These are phyloP conservation scores for Huntiella decipiens DNA, from an alignment of 2,329 filamentous ascomycete genomes.

Conservation along the genomic window DNA sequence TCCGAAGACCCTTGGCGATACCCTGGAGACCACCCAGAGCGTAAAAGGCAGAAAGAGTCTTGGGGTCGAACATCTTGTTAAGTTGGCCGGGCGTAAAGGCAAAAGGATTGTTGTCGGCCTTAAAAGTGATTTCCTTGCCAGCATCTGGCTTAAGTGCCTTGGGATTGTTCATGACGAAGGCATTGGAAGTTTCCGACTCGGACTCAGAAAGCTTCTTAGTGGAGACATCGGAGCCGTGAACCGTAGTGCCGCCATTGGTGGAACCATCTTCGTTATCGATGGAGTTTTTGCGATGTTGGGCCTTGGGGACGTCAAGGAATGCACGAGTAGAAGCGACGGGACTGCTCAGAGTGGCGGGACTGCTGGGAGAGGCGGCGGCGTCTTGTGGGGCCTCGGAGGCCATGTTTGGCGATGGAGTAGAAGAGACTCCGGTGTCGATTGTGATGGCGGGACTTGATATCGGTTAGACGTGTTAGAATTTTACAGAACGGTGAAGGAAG, in stretches of 20 bases:
- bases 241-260: slow-evolving; percentile 44
- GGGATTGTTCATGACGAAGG: slow-evolving; percentile 42
- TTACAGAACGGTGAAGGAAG: neutral
- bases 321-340: slow-evolving; percentile 26
- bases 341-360: slow-evolving; percentile 53
- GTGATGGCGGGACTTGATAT: slow-evolving; percentile 31
- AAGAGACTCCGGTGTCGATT: slow-evolving; percentile 28
- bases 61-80: slow-evolving; percentile 76
- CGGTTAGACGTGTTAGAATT: slow-evolving; percentile 10
- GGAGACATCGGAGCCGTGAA: slow-evolving; percentile 27
- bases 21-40: slow-evolving; percentile 60
- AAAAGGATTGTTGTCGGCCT: slow-evolving; percentile 63
- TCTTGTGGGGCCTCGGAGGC: slow-evolving; percentile 13
- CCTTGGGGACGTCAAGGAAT: slow-evolving; percentile 48
- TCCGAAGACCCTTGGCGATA: slow-evolving; percentile 59
- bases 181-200: slow-evolving; percentile 23
- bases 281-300: slow-evolving; percentile 47
- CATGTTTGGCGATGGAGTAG: slow-evolving; percentile 23
- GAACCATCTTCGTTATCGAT: slow-evolving; percentile 47
- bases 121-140: slow-evolving; percentile 57
- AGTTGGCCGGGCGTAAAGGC: slow-evolving; percentile 71
- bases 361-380: slow-evolving; percentile 47
- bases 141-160: slow-evolving; percentile 57
- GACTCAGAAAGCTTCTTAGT: slow-evolving; percentile 24
- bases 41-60: slow-evolving; percentile 66